Base-by-base conservation (phyloP, 2,329 filamentous ascomycete species). In the Aspergillus uvarum region DNA sequence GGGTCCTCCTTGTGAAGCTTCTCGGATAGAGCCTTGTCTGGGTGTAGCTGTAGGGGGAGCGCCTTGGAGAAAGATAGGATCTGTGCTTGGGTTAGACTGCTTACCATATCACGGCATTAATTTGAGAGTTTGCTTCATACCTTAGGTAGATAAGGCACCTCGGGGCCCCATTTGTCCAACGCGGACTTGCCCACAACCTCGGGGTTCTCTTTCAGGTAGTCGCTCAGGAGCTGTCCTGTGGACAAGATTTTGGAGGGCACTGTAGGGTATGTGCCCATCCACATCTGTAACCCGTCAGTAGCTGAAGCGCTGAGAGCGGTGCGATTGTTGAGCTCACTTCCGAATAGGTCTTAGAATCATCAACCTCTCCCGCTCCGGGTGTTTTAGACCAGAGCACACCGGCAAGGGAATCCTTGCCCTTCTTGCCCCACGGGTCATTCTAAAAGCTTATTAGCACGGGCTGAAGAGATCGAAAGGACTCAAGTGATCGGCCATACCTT, bases 201-300 rank as follows among this genome's bases (percentile, higher is more conserved):
- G 21, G 87, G 80, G 38, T 87, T 80, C 69, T 90, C 80, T 63
- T 89, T 82, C 32, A 92, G 76, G 16, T 89, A 83, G 22, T 89
- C 82, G 63, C 86, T 82, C 1, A 93, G 82, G 29, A 83, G 78
- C 70, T 91, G 84, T 29, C 85, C 86, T 0, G 84, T 88, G 22
- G 80, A 77, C 16, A 89, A 76, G 1, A 89, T 79, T 56, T 85
- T 84, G 1, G 87, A 89, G 0, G 89, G 89, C 26, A 88, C 83
- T 44, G 85, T 85, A 0, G 89, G 88, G 70, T 92, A 91, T 49
- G 89, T 91, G 4, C 88, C 89, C 79, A 92, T 89, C 89, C 89
- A 92, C 82, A 89, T 86, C 76, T 78, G 47, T 12, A 10, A 22
- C 48, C 19, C 32, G 47, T 50, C n/a, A 47, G 7, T n/a, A 24